Evolutionary conservation across 805 yeast species (phyloP), one percentile per base, ranked within the genome.

Genomic region (Wickerhamiella spandovensis): DNA sequence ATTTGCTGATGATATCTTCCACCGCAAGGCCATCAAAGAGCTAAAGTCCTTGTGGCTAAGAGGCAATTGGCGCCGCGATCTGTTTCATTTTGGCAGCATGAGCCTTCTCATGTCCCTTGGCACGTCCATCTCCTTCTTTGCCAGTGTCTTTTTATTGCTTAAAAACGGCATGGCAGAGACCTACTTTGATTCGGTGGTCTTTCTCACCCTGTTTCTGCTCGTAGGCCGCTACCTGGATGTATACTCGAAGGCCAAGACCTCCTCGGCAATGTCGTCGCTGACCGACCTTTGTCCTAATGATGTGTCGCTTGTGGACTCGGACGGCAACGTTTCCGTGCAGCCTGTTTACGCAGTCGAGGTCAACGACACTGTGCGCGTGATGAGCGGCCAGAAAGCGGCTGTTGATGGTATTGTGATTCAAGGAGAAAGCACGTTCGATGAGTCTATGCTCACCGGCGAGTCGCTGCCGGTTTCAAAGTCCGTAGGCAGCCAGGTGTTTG

Each of bases 381-480:
- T 60, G 9, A 65, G 70, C 1, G 73, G 72, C n/a, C 61, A 61
- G 58, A 59, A 68, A 7, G 65, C 67, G 18, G 94, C 96, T 1
- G 89, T 90, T 0, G 98, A 90, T 65, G 77, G 83, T 23, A 71
- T 86, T 2, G 64, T 90, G 51, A 68, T 84, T 9, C 63, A 70
- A 6, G 97, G 97, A 3, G 69, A 69, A 17, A 76, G 90, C 52
- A 90, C 85, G 55, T 81, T 87, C 64, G 95, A 90, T 63, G 97
- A 90, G 68, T 77, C 88, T 25, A 81, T 95, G 3, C 72, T 90
- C 24, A 90, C 97, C 1, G 98, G 98, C 57, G 98, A 90, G 68
- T 56, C 68, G 0, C 63, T 68, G 15, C 84, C 88, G 1, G 79
- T 81, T 13, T 66, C 66, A 18, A 83, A 77, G 56, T 49, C 52